These are phyloP conservation scores for Cladosporium sp. DNA, from an alignment of 2,329 filamentous ascomycete species.

Conservation along the genomic window DNA sequence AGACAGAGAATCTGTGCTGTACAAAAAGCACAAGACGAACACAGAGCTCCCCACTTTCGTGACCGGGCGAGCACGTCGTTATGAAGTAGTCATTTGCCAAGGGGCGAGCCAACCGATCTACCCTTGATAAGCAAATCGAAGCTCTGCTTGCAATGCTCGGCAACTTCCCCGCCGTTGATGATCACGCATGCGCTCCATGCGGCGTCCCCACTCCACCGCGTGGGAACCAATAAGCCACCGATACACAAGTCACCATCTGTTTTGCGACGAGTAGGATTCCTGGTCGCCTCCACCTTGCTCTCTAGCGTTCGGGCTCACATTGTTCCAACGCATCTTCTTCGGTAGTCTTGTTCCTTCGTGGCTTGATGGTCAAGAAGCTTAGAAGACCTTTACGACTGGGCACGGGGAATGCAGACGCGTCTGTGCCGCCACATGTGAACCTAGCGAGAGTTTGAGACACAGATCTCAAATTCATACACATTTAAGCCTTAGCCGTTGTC, in stretches of 20 bases:
- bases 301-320: slow-evolving; percentile 3
- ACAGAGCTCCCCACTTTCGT: background rate
- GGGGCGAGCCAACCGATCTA: background rate
- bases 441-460: background rate
- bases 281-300: background rate
- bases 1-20: background rate
- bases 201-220: slow-evolving; percentile 9
- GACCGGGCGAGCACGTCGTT: background rate
- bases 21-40: background rate
- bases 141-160: slow-evolving; percentile 7
- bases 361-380: background rate
- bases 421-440: background rate
- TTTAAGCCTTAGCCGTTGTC: background rate
- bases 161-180: slow-evolving; percentile 9
- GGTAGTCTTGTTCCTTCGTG: background rate
- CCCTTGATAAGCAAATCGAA: slow-evolving; percentile 14
- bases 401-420: background rate
- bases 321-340: background rate
- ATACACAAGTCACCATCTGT: background rate
- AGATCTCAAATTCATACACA: background rate
- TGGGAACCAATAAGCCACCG: background rate
- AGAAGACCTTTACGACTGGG: background rate
- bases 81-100: slow-evolving; percentile 12
- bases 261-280: background rate
- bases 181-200: slow-evolving; percentile 8